Conservation (phyloP, 805 yeast species). For the Brettanomyces naardenensis region DNA sequence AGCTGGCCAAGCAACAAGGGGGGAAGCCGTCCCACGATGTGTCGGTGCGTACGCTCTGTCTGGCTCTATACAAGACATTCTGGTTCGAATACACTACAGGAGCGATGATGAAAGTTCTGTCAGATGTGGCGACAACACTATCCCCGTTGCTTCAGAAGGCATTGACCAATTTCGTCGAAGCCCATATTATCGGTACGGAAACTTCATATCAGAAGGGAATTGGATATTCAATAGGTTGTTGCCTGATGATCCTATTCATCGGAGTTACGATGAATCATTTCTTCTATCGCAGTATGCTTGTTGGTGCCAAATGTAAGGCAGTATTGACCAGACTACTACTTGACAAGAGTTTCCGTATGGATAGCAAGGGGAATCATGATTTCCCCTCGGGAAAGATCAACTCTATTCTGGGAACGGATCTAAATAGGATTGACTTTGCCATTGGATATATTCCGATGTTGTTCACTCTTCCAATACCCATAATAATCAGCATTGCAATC, state of each 20-base stretch:
- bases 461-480: constrained; percentile 53
- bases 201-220: constrained; percentile 51
- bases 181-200: constrained; percentile 32
- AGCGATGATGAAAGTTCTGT: constrained; percentile 30
- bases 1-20: constrained; percentile 11
- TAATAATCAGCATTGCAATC: constrained; percentile 53
- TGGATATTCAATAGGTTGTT: constrained; percentile 71
- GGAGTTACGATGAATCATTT: constrained; percentile 50
- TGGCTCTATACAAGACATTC: constrained; percentile 42
- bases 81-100: constrained; percentile 35
- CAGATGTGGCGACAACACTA: constrained; percentile 43
- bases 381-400: constrained; percentile 69
- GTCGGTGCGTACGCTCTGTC: constrained; percentile 17
- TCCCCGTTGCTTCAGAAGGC: constrained; percentile 61
- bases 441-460: constrained; percentile 59
- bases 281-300: constrained; percentile 48
- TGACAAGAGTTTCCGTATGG: constrained; percentile 57
- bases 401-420: constrained; percentile 71
- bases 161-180: constrained; percentile 55
- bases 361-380: constrained; percentile 50
- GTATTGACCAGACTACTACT: constrained; percentile 60
- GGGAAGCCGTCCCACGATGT: constrained; percentile 16
- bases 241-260: constrained; percentile 42
- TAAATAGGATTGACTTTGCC: constrained; percentile 71
- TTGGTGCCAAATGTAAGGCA: constrained; percentile 67